Evolutionary conservation across 2,329 filamentous ascomycete genomes (phyloP).

Genomic region (Tolypocladium tundrense): DNA sequence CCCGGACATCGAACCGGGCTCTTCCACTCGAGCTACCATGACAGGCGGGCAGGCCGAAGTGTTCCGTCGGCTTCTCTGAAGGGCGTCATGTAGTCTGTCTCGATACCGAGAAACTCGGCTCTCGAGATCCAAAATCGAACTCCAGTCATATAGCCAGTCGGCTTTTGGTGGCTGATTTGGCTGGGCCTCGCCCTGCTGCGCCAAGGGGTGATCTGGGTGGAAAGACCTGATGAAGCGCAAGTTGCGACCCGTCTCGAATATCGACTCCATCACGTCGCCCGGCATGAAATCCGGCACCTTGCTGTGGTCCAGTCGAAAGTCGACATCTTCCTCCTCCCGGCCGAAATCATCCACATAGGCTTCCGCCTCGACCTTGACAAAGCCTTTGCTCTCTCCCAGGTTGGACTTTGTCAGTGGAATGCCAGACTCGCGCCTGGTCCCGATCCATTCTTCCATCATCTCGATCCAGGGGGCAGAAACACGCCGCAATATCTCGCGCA

Average conservation of each 20-base stretch:
- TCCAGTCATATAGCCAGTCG: slow-evolving; percentile 64
- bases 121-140: slow-evolving; percentile 55
- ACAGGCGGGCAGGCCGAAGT: background rate
- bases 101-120: slow-evolving; percentile 37
- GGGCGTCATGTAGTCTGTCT: slow-evolving; percentile 14
- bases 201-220: slow-evolving; percentile 62
- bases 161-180: slow-evolving; percentile 44
- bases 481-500: slow-evolving; percentile 55
- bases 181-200: slow-evolving; percentile 35
- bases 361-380: slow-evolving; percentile 48
- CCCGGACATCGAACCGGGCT: slow-evolving; percentile 7
- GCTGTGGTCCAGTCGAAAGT: slow-evolving; percentile 52
- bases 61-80: slow-evolving; percentile 7
- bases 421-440: slow-evolving; percentile 49
- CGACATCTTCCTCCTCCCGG: slow-evolving; percentile 43
- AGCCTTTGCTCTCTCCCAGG: slow-evolving; percentile 38
- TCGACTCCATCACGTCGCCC: slow-evolving; percentile 53
- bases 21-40: background rate
- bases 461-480: slow-evolving; percentile 58
- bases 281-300: slow-evolving; percentile 65
- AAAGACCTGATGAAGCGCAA: slow-evolving; percentile 60
- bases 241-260: slow-evolving; percentile 75
- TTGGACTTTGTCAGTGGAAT: slow-evolving; percentile 39
- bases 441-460: slow-evolving; percentile 65
- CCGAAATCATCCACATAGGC: slow-evolving; percentile 48